Evolutionary conservation across 2,329 filamentous ascomycete species (phyloP).

Genomic region (Allantophomopsis lycopodina): DNA sequence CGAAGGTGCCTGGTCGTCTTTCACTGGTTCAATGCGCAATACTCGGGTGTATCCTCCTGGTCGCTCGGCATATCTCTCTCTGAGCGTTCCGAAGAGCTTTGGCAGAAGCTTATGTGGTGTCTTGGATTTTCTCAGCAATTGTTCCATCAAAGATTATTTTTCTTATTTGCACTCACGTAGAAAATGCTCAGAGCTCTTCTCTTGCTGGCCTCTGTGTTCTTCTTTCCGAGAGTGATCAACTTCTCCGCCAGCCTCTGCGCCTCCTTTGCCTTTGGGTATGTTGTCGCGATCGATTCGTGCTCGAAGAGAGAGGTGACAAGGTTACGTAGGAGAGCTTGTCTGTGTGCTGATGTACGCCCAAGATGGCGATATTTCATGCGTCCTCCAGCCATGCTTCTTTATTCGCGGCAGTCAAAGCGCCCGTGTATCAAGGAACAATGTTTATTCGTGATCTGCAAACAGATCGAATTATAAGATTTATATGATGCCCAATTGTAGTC

Average conservation of each 20-base stretch:
- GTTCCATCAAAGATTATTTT: too few relatives aligned
- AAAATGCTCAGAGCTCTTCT: conserved; percentile 68
- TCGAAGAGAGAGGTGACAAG: conserved; percentile 89
- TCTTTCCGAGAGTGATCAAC: conserved; percentile 86
- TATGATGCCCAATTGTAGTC: neutral
- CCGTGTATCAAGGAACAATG: neutral
- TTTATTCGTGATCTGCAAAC: neutral
- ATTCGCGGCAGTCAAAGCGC: neutral
- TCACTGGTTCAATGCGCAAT: conserved; percentile 78
- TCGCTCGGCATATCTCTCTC: conserved; percentile 62
- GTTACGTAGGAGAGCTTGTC: conserved; percentile 87
- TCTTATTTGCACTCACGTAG: conserved; percentile 47
- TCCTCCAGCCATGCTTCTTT: conserved; percentile 63
- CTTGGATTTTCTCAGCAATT: conserved; percentile 23
- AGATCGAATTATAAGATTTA: neutral
- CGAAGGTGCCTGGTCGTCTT: conserved; percentile 73
- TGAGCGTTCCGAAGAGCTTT: conserved; percentile 78
- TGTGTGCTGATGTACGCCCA: conserved; percentile 71
- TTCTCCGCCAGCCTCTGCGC: conserved; percentile 88
- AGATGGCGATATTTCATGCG: conserved; percentile 81
- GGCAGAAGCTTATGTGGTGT: conserved; percentile 57
- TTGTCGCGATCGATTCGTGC: conserved; percentile 87
- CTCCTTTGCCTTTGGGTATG: conserved; percentile 95
- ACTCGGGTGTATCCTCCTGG: conserved; percentile 93
- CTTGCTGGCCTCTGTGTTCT: conserved; percentile 71